Evolutionary conservation across 176 grass and related monocot genomes (phyloP), one percentile per base, ranked within the genome.

Genomic region (sorghum (Sorghum bicolor)): DNA sequence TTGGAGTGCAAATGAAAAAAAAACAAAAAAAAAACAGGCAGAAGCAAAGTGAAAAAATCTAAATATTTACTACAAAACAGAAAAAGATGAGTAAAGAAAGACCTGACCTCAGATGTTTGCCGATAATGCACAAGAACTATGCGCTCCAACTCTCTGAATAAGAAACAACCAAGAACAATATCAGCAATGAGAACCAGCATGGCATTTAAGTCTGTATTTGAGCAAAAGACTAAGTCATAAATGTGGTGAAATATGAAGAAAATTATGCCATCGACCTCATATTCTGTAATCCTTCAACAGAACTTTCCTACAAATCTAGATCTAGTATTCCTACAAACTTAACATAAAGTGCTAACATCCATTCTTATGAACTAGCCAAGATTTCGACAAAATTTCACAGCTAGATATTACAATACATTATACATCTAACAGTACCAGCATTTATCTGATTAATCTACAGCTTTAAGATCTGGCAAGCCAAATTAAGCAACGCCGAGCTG

Each of bases 111-210:
- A 53, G 91, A 90, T 74, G 89, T 96, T 79, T 86, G 86, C 84
- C 93, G 93, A 82, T 99, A 99, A 89, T 99, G 96, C 22, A 96
- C 96, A 85, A 99, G 93, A 87, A 99, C 96, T 81, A 90, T 94
- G 63, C 93, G 93, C 74, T 99, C 96, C 89, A 95, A 87, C 17
- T 87, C 89, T 77, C 96, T 99, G 89, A 82, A 91, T 48, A 93
- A 88, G 68, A 84, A 92, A 90, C 31, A 92, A 72, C 43, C 80
- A 86, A 61, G 44, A 86, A 86, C 24, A 26, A 91, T 68, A 15
- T 94, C 69, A 90, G 65, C 64, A 88, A 52, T 61, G 22, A 83
- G 11, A 43, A 32, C 12, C 52, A 6, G 12, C 10, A 64, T 64
- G 52, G 1, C 25, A 91, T 61, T 48, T 73, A 58, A 83, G 12